Evolutionary conservation across 2,329 filamentous ascomycete species (phyloP), one percentile per base, ranked within the genome.

Genomic region (Cladosporium velox): DNA sequence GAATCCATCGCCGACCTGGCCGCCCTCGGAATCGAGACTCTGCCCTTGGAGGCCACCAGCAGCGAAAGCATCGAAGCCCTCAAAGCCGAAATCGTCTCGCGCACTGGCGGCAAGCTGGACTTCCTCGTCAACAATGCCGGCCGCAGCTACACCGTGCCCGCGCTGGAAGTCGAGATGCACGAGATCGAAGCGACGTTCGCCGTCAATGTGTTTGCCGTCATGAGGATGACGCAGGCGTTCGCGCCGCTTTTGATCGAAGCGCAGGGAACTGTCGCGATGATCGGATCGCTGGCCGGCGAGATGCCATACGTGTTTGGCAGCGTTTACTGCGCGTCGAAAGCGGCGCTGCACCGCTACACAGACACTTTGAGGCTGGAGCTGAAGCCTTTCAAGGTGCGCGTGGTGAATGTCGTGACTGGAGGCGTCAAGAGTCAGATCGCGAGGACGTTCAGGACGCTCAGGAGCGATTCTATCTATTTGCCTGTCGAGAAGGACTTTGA

Each of bases 341-440:
- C 85, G 0, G 86, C 87, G 0, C 72, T 88, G 41, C 85, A 88
- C 72, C 79, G 81, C 0, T 88, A 85, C 73, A 83, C 82, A 65
- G 82, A 88, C 67, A 86, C 85, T 0, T 74, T 88, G 57, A 81
- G 87, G 14, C 82, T 88, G 21, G 86, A 88, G 71, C 76, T 88
- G 12, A 78, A 74, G 66, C 86, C 85, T 1, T 80, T 84, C 18
- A 81, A 78, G 8, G 81, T 84, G 8, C 75, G 78, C 12, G 82
- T 84, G 7, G 70, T 83, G 10, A 83, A 77, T 0, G 74, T 84
- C 5, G 76, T 88, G 7, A 88, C 87, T 1, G 87, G 87, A 11
- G 86, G 87, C 11, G 86, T 89, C 35, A 82, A 84, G 72, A 84
- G 82, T 51, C 85, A 85, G 35, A 87, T 89, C 70, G 83, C 85